Conservation (phyloP, 352 stramenopile genomes). For the Phytophthora kernoviae region DNA sequence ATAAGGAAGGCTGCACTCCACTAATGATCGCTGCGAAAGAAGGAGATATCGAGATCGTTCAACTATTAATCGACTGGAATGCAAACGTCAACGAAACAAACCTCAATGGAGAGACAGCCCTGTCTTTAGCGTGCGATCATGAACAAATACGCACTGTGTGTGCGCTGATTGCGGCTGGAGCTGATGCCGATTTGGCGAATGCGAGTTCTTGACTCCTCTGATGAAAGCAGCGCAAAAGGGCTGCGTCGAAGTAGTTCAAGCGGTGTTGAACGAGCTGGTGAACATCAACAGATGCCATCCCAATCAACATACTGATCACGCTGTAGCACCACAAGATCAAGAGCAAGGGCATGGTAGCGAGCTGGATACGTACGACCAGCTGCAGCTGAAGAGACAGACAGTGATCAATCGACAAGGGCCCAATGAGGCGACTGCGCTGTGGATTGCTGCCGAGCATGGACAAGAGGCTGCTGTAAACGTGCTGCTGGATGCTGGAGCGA, state of each 20-base stretch:
- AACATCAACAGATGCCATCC: slow-evolving; percentile 12
- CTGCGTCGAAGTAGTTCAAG: slow-evolving; percentile 16
- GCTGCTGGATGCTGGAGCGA: slow-evolving; percentile 20
- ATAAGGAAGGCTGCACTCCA: slow-evolving; percentile 32
- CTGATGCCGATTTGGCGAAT: slow-evolving; percentile 25
- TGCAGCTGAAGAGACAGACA: slow-evolving; percentile 15
- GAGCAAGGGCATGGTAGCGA: not conserved
- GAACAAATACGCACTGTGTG: slow-evolving; percentile 21
- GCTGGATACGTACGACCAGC: slow-evolving; percentile 12
- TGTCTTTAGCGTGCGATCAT: slow-evolving; percentile 23
- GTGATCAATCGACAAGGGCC: slow-evolving; percentile 18
- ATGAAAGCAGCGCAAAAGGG: slow-evolving; percentile 33
- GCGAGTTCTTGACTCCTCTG: slow-evolving; percentile 28
- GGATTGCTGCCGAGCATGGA: slow-evolving; percentile 19
- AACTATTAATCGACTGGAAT: slow-evolving; percentile 21
- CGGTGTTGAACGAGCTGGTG: slow-evolving; percentile 24
- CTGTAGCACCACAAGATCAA: not conserved
- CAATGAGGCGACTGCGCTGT: slow-evolving; percentile 17
- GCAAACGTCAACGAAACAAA: slow-evolving; percentile 21
- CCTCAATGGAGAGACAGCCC: slow-evolving; percentile 18
- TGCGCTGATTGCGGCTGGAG: slow-evolving; percentile 23
- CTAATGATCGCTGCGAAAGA: slow-evolving; percentile 30
- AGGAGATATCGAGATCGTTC: slow-evolving; percentile 15
- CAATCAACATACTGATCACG: not conserved
- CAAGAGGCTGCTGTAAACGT: slow-evolving; percentile 15